These are phyloP conservation scores for Amanita pseudoporphyria DNA, from an alignment of 768 basidiomycete species.

Conservation along the genomic window DNA sequence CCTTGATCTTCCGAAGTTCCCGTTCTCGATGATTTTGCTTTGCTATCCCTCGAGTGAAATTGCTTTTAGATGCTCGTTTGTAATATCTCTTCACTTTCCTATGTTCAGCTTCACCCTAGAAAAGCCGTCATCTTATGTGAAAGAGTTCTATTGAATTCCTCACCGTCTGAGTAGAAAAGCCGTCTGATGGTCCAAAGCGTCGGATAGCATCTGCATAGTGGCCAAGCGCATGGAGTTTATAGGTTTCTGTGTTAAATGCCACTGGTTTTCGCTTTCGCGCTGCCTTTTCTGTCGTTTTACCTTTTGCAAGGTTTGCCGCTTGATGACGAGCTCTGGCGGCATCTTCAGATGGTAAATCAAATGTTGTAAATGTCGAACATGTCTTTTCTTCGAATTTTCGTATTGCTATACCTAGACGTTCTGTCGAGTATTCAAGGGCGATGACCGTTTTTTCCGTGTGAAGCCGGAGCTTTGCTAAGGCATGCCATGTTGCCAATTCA, in stretches of 20 bases:
- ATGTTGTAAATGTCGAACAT: conserved; percentile 14
- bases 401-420: conserved; percentile 17
- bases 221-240: conserved; percentile 21
- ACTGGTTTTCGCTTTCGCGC: background rate
- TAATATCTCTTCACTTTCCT: conserved; percentile 24
- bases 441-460: no score
- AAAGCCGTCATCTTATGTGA: background rate
- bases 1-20: background rate
- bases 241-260: conserved; percentile 15
- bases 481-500: conserved; percentile 24
- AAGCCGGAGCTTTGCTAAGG: no score
- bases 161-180: conserved; percentile 23
- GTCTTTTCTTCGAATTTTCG: conserved; percentile 15
- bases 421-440: conserved; percentile 17
- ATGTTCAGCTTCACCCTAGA: conserved; percentile 30
- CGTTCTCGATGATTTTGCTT: conserved; percentile 6
- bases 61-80: conserved; percentile 20
- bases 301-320: conserved; percentile 3
- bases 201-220: conserved; percentile 17
- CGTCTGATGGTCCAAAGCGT: conserved; percentile 20
- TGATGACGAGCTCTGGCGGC: conserved; percentile 13
- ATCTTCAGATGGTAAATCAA: conserved; percentile 18
- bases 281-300: background rate
- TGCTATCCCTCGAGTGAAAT: conserved; percentile 10
- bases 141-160: background rate